These are phyloP conservation scores for Nannochloris sp. DNA, from an alignment of 139 green algal genomes.

Conservation along the genomic window DNA sequence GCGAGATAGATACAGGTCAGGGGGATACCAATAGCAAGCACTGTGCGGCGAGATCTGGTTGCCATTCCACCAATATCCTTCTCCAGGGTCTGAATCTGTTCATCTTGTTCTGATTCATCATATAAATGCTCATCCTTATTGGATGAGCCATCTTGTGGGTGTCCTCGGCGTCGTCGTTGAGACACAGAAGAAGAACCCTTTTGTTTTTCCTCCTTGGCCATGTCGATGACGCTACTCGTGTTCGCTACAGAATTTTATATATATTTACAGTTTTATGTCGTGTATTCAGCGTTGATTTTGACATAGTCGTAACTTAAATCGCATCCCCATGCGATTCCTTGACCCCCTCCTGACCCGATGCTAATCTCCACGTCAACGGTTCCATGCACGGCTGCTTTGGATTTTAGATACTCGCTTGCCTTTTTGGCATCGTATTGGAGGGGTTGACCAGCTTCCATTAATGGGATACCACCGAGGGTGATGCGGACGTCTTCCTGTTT, in stretches of 20 bases:
- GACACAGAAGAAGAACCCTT: background rate
- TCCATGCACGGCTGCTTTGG: constrained; percentile 56
- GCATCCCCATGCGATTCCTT: constrained; percentile 72
- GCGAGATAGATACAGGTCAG: background rate
- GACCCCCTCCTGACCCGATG: constrained; percentile 47
- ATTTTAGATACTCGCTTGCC: constrained; percentile 86
- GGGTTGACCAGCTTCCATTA: constrained; percentile 93
- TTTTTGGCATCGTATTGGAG: constrained; percentile 79
- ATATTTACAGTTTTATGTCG: constrained; percentile 39
- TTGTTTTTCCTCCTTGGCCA: too few relatives aligned
- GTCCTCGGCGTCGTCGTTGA: background rate
- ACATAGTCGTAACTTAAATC: constrained; percentile 84
- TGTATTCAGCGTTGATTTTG: constrained; percentile 92
- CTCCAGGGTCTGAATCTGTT: background rate
- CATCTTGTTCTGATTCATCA: background rate
- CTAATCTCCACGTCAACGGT: constrained; percentile 58
- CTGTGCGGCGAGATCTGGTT: background rate
- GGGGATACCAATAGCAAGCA: background rate
- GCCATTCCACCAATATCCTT: background rate
- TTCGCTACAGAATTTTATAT: too few relatives aligned
- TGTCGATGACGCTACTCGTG: too few relatives aligned
- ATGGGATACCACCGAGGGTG: constrained; percentile 57
- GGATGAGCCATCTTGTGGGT: background rate
- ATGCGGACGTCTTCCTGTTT: constrained; percentile 72
- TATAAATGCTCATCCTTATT: too few relatives aligned